Base-by-base conservation (phyloP, 352 stramenopile species). In the Pythium guiyangense region DNA sequence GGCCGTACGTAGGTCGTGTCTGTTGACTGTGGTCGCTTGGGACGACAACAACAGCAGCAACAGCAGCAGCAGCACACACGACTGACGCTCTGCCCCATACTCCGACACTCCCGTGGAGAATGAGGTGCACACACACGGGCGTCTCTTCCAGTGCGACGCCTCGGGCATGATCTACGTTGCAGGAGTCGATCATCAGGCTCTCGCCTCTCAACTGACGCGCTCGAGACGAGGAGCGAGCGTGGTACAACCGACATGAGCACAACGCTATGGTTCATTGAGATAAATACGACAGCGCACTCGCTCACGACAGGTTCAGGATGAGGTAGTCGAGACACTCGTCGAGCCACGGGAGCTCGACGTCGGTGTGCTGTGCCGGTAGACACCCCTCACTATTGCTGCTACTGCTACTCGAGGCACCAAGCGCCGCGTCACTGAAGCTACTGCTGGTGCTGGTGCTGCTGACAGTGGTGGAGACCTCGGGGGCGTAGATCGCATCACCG, bases 261-360 rank as follows among this genome's bases (percentile, higher is more conserved):
- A 22, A 22, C 22, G 22, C 22, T 22, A 22, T 22, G 29, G 29
- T 34, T 34, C 29, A 34, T 34, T 34, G 29, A 37, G 31, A 37
- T 37, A 37, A 37, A 37, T 37, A 37, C 31, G 9, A 37, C 8
- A 9, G 8, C 29, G 29, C 29, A 34, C 29, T 34, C 29, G 29
- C 20, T 63, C 49, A 62, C 40, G 48, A 43, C 20, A 71, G 45
- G 18, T 54, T 62, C 43, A 69, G 60, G 45, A 71, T 69, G 17
- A 71, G 57, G 56, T 62, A 69, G 51, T 71, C 57, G 42, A 71
- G 45, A 46, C 64, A 71, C 20, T 69, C 64, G 45, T 71, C 64
- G 20, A 71, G 49, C 45, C 55, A 59, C 39, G 44, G 54, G 11
- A 48, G 44, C 15, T 71, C 64, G 29, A 58, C 6, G 15, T 69